Percentiles rank a stretch among this genome's conserved stretches.
phyloP scores from a whole-genome alignment of 495 filamentous ascomycete species.

The Chaetomium cochliodes region DNA sequence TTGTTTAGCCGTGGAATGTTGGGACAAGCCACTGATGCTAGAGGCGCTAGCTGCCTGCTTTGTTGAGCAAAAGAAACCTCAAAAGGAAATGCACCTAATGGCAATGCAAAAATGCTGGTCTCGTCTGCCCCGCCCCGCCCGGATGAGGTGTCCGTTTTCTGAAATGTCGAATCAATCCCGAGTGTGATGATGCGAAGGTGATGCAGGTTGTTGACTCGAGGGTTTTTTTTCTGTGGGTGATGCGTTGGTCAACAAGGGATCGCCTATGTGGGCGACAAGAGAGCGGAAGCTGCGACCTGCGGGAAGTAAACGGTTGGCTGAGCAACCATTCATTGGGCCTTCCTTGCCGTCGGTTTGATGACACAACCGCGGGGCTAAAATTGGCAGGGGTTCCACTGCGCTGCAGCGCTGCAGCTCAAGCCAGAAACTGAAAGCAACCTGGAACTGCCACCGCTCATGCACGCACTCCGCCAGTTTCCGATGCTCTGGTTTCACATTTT shows the following conservation, averaged over 20 bases:
- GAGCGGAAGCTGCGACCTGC: slow-evolving; percentile 19
- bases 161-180: neutral
- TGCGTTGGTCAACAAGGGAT: slow-evolving; percentile 12
- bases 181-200: slow-evolving; percentile 8
- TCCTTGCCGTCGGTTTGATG: slow-evolving; percentile 27
- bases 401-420: neutral
- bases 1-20: slow-evolving; percentile 20
- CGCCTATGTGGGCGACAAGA: slow-evolving; percentile 8
- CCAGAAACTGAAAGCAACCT: slow-evolving; percentile 15
- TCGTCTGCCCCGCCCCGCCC: slow-evolving; percentile 14
- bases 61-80: slow-evolving; percentile 2
- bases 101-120: neutral
- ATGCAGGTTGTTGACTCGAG: slow-evolving; percentile 20
- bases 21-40: slow-evolving; percentile 8
- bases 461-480: too few relatives aligned
- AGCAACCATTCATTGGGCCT: slow-evolving; percentile 33
- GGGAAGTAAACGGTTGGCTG: slow-evolving; percentile 38
- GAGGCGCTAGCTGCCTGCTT: neutral
- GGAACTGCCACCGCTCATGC: neutral
- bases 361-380: slow-evolving; percentile 32
- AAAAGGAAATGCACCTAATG: neutral
- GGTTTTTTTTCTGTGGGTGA: slow-evolving; percentile 16
- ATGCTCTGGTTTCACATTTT: neutral
- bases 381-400: slow-evolving; percentile 16
- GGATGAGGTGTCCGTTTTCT: slow-evolving; percentile 2